Evolutionary conservation across 2,329 filamentous ascomycete genomes (phyloP).

Genomic region (Aspergillus hortae): DNA sequence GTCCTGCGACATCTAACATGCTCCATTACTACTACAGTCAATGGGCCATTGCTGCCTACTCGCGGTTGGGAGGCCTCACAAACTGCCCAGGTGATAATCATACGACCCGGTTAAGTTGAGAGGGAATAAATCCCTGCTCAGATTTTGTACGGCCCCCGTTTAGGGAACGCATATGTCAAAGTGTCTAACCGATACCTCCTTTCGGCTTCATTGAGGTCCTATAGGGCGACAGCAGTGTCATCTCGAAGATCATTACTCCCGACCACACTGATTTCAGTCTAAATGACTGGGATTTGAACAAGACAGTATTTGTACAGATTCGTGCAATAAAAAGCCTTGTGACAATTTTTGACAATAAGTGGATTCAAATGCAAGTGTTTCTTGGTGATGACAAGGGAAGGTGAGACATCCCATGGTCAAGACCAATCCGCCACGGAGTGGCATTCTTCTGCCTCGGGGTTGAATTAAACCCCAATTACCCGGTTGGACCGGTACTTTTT

Average conservation of each 20-base stretch:
- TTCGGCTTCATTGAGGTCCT: slow-evolving; percentile 65
- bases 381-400: not conserved
- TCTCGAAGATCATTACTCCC: slow-evolving; percentile 72
- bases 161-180: not conserved
- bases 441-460: too few species aligned
- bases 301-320: not conserved
- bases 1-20: too few species aligned
- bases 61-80: too few species aligned
- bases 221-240: slow-evolving; percentile 69
- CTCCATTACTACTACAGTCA: too few species aligned
- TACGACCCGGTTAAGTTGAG: not conserved
- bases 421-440: not conserved
- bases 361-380: not conserved
- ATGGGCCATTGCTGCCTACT: too few species aligned
- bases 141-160: slow-evolving; percentile 15
- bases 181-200: not conserved
- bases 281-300: slow-evolving; percentile 32
- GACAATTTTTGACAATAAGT: not conserved
- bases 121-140: slow-evolving; percentile 5
- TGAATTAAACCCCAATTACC: too few species aligned
- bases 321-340: not conserved
- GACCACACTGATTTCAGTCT: slow-evolving; percentile 64
- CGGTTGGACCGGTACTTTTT: too few species aligned
- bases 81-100: too few species aligned
- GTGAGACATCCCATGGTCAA: too few species aligned